Evolutionary conservation across 306 rosid genomes (phyloP), one percentile per base, ranked within the genome.

Genomic region (Acmispon strigosus): DNA sequence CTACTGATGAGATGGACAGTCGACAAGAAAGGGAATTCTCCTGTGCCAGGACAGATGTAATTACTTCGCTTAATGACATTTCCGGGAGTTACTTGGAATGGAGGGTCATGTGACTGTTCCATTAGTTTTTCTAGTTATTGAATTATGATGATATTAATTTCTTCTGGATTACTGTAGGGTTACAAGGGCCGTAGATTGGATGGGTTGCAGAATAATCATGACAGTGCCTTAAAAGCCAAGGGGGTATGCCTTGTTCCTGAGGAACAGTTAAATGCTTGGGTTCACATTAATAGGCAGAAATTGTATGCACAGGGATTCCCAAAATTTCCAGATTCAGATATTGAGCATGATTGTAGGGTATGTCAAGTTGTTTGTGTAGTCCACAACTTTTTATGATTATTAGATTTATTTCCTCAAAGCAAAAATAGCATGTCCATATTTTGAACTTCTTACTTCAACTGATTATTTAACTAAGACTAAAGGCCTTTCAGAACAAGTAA

Each of bases 201-300:
- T 76, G 91, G 88, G 52, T 68, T 70, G 73, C 76, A 72, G 53
- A 69, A 76, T 66, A 79, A 73, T 44, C 43, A 47, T 12, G 18
- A 24, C 62, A 57, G 63, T 37, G 63, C 52, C 32, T 75, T 69
- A 10, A 86, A 66, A 59, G 76, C 80, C 55, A 79, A 17, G 67
- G 79, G 70, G 15, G 85, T 84, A 43, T 80, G 82, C 84, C 79
- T 76, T 76, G 96, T 89, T 67, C 89, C 87, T 41, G 86, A 86
- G 72, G 91, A 86, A 74, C 88, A 88, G 83, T 75, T 88, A 66
- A 84, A 84, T 84, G 95, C 95, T 70, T 88, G 91, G 95, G 62
- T 74, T 44, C 83, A 82, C 80, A 89, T 89, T 60, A 89, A 76
- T 68, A 84, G 82, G 78, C 89, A 84, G 71, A 86, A 84, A 62